Evolutionary conservation across 805 yeast genomes (phyloP), one percentile per base, ranked within the genome.

Genomic region (Monosporozyma yasuniensis): DNA sequence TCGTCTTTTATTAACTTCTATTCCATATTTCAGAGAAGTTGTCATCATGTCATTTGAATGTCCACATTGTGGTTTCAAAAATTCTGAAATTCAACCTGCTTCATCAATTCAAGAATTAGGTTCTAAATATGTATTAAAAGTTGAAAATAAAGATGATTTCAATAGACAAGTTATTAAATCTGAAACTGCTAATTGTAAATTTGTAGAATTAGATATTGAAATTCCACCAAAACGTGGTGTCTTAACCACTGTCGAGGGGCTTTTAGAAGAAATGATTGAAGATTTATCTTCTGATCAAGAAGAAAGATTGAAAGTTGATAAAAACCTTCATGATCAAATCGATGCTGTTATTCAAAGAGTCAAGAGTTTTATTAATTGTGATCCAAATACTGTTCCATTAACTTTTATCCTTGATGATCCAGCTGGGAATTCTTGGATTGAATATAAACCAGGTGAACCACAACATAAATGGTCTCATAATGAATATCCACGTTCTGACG

Each of bases 381-480:
- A 83, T 52, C 78, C 77, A 48, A 79, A 78, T 30, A 75, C 79
- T 18, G 67, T 87, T 48, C 98, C 98, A 1, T 61, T 91, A 54
- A 85, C 95, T 0, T 76, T 91, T 46, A 73, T 76, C 22, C 71
- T 88, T 10, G 96, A 90, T 66, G 99, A 93, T 67, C 97, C 99
- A 27, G 79, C 96, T 1, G 99, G 99, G 14, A 93, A 93, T 72
- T 91, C 98, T 4, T 93, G 97, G 96, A 81, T 93, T 49, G 96
- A 87, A 63, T 87, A 76, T 65, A 68, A 78, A 52, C 96, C 96
- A 18, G 90, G 87, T 52, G 96, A 88, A 65, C 76, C 95, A 4
- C 73, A 84, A 35, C 95, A 87, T 68, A 88, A 90, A 67, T 91
- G 96, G 96, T 77, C 93, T 23, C 84, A 81, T 67, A 73, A 76